Evolutionary conservation across 306 rosid genomes (phyloP), one percentile per base, ranked within the genome.

Genomic region (Trifolium dubium): DNA sequence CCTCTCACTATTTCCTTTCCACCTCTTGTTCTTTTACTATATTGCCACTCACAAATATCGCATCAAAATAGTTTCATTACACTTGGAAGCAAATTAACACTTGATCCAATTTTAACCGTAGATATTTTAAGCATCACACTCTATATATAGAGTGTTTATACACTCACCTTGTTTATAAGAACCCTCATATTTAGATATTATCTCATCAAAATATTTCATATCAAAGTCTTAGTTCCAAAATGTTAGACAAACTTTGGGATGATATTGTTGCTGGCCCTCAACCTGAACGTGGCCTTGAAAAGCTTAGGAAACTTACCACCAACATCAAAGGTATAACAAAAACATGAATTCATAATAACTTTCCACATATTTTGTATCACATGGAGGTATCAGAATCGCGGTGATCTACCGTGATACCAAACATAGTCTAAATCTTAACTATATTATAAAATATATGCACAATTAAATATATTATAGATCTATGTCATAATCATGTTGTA

Each of bases 171-270:
- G 0, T 5, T 35, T 17, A 49, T 30, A 4, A 12, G 59, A 47
- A 34, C 11, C 13, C 12, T 8, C 17, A 4, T 31, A 4, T 53
- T 37, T 13, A 44, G 15, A 29, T 56, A 39, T n/a, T 64, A 10
- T n/a, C 23, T 23, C 32, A 64, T 61, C 66, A 64, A 29, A 1
- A 59, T 6, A 15, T 9, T 55, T 69, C 10, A 19, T 23, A 23
- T 50, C 31, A 8, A 31, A 19, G n/a, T 5, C n/a, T 44, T 44
- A 4, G 5, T 10, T 6, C 3, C 32, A 88, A 47, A 15, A 72
- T 92, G 82, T 86, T 95, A n/a, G 97, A 86, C 18, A 92, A 87
- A 82, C 86, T 95, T 2, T 95, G 99, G 99, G 99, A 92, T 69
- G 98, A 92, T 56, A 76, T 86, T 4, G 78, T 86, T 0, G 96